phyloP scores from a whole-genome alignment of 208 protist genomes.

The Acanthamoeba culbertsoni region DNA sequence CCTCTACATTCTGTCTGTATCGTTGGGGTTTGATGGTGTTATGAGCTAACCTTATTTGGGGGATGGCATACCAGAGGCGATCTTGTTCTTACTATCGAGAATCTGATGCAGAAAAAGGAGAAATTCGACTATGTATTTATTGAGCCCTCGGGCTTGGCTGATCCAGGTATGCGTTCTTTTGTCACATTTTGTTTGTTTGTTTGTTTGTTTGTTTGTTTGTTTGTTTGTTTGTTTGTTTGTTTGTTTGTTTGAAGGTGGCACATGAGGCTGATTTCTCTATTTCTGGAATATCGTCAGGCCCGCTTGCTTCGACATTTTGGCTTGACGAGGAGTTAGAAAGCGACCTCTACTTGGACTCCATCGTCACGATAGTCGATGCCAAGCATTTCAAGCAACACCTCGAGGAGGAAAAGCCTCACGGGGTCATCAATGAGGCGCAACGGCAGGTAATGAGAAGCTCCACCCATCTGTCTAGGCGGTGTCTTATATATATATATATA shows the following conservation, averaged over 20 bases:
- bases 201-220: not conserved
- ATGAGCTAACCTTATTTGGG: not conserved
- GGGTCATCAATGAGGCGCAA: not conserved
- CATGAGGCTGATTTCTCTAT: not conserved
- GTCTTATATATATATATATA: not conserved
- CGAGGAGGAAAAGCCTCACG: slow-evolving; percentile 24
- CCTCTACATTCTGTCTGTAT: not conserved
- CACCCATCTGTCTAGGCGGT: not conserved
- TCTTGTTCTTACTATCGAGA: slow-evolving; percentile 67
- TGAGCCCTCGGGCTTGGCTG: slow-evolving; percentile 59
- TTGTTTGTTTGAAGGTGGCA: not conserved
- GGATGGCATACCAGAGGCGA: slow-evolving; percentile 43
- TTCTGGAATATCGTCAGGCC: slow-evolving; percentile 32
- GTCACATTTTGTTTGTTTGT: not conserved
- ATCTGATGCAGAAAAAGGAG: slow-evolving; percentile 61
- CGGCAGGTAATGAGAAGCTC: not conserved
- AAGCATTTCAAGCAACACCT: slow-evolving; percentile 69
- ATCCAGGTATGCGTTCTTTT: slow-evolving; percentile 41
- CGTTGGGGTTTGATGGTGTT: not conserved
- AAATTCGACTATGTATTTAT: slow-evolving; percentile 63
- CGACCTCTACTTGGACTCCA: slow-evolving; percentile 71
- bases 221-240: not conserved
- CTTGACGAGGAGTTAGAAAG: slow-evolving; percentile 70
- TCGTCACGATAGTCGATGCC: slow-evolving; percentile 70
- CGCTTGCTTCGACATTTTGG: slow-evolving; percentile 67